Evolutionary conservation across 805 yeast species (phyloP).

Genomic region (Myxozyma geophila): DNA sequence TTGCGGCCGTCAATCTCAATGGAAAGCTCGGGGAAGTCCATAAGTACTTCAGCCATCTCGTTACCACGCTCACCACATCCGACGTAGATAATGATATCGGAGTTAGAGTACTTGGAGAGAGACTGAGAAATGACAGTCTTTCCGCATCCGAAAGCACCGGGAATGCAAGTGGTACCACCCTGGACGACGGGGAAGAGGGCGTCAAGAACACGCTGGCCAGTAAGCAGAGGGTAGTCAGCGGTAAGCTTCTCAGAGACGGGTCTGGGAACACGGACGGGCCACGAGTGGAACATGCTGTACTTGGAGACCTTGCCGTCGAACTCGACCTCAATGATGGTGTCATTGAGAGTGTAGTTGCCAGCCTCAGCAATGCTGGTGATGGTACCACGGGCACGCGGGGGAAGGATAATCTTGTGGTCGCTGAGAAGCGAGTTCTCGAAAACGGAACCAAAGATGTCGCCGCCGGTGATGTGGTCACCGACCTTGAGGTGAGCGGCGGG

Average conservation of each 20-base stretch:
- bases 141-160: conserved; percentile 99
- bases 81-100: conserved; percentile 93
- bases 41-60: conserved; percentile 98
- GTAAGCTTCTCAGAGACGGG: conserved; percentile 93
- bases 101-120: conserved; percentile 93
- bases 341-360: conserved; percentile 91
- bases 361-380: conserved; percentile 84
- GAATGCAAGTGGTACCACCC: conserved; percentile 99
- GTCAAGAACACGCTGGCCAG: conserved; percentile 99
- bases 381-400: conserved; percentile 99
- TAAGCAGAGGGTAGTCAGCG: conserved; percentile 92
- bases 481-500: conserved; percentile 73
- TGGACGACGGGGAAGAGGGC: conserved; percentile 98
- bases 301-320: conserved; percentile 81
- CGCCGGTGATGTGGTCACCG: conserved; percentile 98
- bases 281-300: conserved; percentile 95
- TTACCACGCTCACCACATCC: conserved; percentile 98
- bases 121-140: conserved; percentile 98
- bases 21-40: conserved; percentile 98
- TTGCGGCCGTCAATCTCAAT: conserved; percentile 90
- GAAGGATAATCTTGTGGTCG: conserved; percentile 92
- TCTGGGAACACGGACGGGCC: conserved; percentile 99
- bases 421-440: conserved; percentile 90
- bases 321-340: conserved; percentile 88
- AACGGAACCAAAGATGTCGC: conserved; percentile 93